A percentile compares a stretch with the other conserved stretches of the same genome.
Evolutionary conservation across 495 filamentous ascomycete species (phyloP).

Genomic region (Daldinia childiae): DNA sequence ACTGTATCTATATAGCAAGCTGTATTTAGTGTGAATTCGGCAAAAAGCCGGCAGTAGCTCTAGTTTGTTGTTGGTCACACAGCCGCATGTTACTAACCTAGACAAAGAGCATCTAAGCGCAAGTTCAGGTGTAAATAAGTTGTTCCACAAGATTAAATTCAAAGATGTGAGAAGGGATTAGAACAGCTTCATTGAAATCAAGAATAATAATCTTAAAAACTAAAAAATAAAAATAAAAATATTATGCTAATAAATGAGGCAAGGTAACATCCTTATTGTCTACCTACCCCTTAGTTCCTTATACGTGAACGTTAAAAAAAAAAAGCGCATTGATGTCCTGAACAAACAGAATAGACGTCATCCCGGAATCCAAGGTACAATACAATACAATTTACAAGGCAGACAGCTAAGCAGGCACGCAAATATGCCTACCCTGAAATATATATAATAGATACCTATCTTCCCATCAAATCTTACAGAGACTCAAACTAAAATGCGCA

Average conservation of each 20-base stretch:
- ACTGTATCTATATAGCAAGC: neutral
- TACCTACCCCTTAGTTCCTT: too few species aligned
- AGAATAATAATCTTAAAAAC: neutral
- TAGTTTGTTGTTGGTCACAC: neutral
- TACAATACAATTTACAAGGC: neutral
- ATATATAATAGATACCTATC: neutral
- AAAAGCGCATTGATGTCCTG: too few species aligned
- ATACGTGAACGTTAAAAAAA: too few species aligned
- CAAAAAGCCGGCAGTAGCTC: neutral
- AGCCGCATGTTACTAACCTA: neutral
- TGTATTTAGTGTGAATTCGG: neutral
- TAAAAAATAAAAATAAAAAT: too few species aligned
- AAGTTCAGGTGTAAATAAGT: neutral
- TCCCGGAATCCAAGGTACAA: too few species aligned
- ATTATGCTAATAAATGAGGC: too few species aligned
- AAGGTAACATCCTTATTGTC: too few species aligned
- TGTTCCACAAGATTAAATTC: neutral
- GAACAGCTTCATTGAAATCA: neutral
- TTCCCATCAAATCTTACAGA: neutral
- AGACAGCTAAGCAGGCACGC: neutral
- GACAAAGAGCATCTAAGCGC: neutral
- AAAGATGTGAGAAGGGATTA: neutral
- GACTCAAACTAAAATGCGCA: conserved; percentile 13
- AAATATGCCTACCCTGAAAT: neutral
- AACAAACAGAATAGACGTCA: too few species aligned